Evolutionary conservation across 208 protist genomes (phyloP).

Genomic region (Naegleria gruberi): DNA sequence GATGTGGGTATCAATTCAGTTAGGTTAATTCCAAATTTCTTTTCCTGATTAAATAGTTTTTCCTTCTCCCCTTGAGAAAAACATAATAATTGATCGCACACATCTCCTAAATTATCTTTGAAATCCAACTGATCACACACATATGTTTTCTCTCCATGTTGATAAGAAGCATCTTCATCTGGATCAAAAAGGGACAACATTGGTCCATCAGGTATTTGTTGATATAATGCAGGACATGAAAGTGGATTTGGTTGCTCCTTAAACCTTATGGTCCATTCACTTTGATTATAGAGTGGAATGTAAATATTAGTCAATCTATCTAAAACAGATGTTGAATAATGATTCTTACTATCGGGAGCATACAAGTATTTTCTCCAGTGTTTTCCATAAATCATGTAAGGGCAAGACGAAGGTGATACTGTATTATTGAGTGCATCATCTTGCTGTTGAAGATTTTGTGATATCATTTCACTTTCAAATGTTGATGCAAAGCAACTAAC

Average conservation of each 20-base stretch:
- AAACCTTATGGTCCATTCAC: neutral
- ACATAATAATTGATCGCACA: neutral
- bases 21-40: neutral
- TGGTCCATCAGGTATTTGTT: no score
- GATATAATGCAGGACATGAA: neutral
- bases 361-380: neutral
- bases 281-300: neutral
- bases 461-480: no score
- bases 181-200: neutral
- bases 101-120: neutral
- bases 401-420: no score
- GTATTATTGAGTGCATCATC: no score
- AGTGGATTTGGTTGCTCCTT: neutral
- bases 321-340: neutral
- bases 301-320: neutral
- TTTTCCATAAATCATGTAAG: neutral
- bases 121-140: neutral
- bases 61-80: neutral
- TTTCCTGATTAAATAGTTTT: neutral
- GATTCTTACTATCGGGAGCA: neutral
- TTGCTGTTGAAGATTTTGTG: no score
- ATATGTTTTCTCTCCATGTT: neutral
- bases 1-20: neutral
- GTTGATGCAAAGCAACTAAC: no score
- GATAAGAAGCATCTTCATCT: neutral